Evolutionary conservation across 345 rosid genomes (phyloP).

Genomic region (Euphorbia tirucalli): DNA sequence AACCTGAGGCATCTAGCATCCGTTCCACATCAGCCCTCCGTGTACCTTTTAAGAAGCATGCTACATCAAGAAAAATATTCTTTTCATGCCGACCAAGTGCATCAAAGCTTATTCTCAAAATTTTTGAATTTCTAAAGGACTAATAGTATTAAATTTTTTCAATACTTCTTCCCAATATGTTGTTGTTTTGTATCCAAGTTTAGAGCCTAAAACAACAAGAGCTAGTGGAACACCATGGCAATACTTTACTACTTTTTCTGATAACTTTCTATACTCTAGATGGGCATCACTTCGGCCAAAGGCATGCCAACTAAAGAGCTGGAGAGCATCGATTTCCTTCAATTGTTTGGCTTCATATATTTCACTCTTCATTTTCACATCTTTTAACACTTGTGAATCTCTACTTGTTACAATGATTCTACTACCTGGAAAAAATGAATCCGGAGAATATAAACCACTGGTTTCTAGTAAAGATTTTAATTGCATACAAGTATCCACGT

Average conservation of each 20-base stretch:
- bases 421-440: too few relatives aligned
- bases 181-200: neutral
- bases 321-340: too few relatives aligned
- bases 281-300: neutral
- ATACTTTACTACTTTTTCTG: neutral
- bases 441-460: too few relatives aligned
- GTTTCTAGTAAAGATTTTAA: too few relatives aligned
- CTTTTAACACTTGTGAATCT: too few relatives aligned
- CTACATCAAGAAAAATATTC: slow-evolving; percentile 2
- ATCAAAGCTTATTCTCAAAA: neutral
- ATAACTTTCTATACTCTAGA: neutral
- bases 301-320: neutral
- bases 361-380: too few relatives aligned
- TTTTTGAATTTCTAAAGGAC: neutral
- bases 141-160: neutral
- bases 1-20: neutral
- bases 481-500: too few relatives aligned
- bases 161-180: neutral
- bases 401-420: too few relatives aligned
- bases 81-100: neutral
- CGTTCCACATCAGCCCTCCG: too few relatives aligned
- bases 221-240: neutral
- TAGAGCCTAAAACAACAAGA: neutral
- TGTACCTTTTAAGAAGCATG: neutral
- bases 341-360: too few relatives aligned